Evolutionary conservation across 352 stramenopile species (phyloP).

Genomic region (Phytophthora melonis): DNA sequence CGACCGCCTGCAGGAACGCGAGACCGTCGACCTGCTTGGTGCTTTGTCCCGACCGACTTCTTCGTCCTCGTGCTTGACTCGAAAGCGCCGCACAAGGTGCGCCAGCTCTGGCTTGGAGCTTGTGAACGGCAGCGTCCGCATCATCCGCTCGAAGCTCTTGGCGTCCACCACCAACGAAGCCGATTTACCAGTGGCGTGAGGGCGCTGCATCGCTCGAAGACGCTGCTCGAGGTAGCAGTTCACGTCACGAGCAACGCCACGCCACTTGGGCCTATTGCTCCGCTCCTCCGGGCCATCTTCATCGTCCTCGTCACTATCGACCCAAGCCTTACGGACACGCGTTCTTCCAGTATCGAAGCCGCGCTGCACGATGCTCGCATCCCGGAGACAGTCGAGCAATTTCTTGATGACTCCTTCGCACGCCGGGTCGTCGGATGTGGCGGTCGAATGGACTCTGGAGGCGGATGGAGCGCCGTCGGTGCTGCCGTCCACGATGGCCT

Average conservation of each 20-base stretch:
- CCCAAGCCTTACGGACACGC: conserved; percentile 28
- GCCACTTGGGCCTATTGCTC: conserved; percentile 45
- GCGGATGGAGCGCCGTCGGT: conserved; percentile 17
- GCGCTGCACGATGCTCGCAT: conserved; percentile 27
- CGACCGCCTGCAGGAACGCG: conserved; percentile 48
- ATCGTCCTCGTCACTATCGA: conserved; percentile 40
- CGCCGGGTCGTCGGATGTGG: conserved; percentile 31
- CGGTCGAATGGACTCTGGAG: not conserved
- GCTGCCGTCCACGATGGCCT: conserved; percentile 40
- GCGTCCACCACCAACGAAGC: conserved; percentile 32
- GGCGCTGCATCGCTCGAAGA: conserved; percentile 36
- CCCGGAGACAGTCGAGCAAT: conserved; percentile 58
- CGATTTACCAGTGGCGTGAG: not conserved
- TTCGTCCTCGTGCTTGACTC: not conserved
- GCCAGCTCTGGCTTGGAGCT: conserved; percentile 49
- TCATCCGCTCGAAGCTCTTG: conserved; percentile 51
- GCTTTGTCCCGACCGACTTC: not conserved
- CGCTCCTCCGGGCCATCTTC: not conserved
- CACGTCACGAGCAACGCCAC: conserved; percentile 56
- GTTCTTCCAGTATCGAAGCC: not conserved
- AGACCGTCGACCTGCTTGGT: conserved; percentile 34
- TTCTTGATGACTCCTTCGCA: conserved; percentile 65
- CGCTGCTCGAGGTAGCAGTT: conserved; percentile 51
- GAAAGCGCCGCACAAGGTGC: conserved; percentile 39
- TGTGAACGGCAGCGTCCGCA: conserved; percentile 48